Percentiles rank a stretch among this genome's conserved stretches.
These are phyloP conservation scores for Teratosphaeria epicoccoides DNA, from an alignment of 2,329 filamentous ascomycete species.

Conservation along the genomic window DNA sequence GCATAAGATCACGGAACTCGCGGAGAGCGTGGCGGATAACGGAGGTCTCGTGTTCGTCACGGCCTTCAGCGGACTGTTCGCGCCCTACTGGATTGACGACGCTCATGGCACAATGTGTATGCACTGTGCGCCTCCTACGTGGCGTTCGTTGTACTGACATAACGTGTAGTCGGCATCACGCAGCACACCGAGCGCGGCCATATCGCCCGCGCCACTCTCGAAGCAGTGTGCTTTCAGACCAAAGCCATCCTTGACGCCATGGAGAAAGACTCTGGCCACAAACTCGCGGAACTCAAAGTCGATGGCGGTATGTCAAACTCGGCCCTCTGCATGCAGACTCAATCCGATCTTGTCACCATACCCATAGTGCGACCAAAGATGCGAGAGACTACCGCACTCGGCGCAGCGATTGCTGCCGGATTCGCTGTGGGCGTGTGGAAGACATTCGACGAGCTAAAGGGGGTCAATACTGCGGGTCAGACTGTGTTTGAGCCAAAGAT, in stretches of 20 bases:
- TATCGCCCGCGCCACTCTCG: conserved; percentile 78
- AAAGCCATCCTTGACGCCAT: conserved; percentile 87
- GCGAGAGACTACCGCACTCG: conserved; percentile 82
- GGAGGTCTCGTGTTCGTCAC: conserved; percentile 80
- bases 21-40: conserved; percentile 58
- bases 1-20: conserved; percentile 54
- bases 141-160: background rate
- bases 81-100: conserved; percentile 91
- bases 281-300: conserved; percentile 64
- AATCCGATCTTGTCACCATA: conserved; percentile 77
- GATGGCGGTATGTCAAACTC: conserved; percentile 87
- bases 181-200: conserved; percentile 74
- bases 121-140: conserved; percentile 22
- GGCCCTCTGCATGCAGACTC: conserved; percentile 81
- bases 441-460: conserved; percentile 59
- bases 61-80: conserved; percentile 82
- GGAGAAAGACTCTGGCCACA: conserved; percentile 72
- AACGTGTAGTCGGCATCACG: conserved; percentile 22
- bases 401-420: conserved; percentile 81
- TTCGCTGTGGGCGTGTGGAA: conserved; percentile 72
- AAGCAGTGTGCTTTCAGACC: conserved; percentile 86
- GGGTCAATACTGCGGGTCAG: conserved; percentile 60
- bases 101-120: conserved; percentile 74
- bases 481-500: conserved; percentile 61
- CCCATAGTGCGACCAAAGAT: conserved; percentile 75